Evolutionary conservation across 345 rosid genomes (phyloP), one percentile per base, ranked within the genome.

Genomic region (Triadica sebifera): DNA sequence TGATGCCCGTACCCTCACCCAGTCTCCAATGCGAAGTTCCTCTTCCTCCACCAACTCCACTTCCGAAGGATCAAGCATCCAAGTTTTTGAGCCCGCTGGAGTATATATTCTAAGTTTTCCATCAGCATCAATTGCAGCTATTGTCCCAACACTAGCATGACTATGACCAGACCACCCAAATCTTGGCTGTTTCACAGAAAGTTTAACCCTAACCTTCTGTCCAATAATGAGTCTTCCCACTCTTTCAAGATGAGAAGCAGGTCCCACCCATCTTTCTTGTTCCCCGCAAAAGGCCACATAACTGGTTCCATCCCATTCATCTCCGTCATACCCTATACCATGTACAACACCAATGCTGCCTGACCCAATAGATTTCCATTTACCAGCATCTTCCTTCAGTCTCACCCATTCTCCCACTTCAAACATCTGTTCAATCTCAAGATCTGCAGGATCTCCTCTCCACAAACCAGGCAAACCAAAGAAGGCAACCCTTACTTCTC

Each of bases 21-120:
- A 93, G 73, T 90, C 96, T 66, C 99, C 97, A 24, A 95, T 88
- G 62, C 43, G 76, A 81, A 93, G 84, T 81, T 89, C 97, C 74
- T 89, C 92, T 78, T 91, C 98, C 75, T 93, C 88, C 20, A 93
- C 88, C 70, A 87, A 72, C 85, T 88, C 96, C 72, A 89, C 97
- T 81, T 95, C 98, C 0, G 96, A 82, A 12, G 99, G 97, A 74
- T 95, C 98, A 46, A 95, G 94, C 98, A 91, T 90, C 99, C 99
- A 95, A 52, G 95, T 87, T 82, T 89, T 95, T 45, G 96, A 86
- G 65, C 97, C 97, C 1, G 82, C 94, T 19, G 99, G 96, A 67
- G 94, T 93, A 81, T 89, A 91, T 82, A 95, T 93, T 78, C 98
- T 85, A 75, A 95, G 81, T 84, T 95, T 95, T 52, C 98, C 98